These are phyloP conservation scores for Senna siamea DNA, from an alignment of 306 rosid genomes.

Conservation along the genomic window DNA sequence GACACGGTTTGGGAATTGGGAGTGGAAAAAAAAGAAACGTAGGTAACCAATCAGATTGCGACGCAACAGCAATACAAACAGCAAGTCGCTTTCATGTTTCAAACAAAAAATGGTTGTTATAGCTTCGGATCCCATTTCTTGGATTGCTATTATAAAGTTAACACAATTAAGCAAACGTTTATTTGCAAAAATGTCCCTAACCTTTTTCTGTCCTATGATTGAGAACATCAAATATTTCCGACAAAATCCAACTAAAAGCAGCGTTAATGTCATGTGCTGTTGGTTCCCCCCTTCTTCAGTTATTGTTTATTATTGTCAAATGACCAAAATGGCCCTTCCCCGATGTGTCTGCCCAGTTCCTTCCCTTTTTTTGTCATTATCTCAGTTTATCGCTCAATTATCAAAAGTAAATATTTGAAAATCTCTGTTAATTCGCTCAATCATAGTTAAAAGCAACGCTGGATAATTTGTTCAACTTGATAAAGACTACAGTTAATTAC, in stretches of 20 bases:
- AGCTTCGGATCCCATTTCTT: slow-evolving; percentile 25
- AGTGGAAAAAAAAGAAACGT: neutral
- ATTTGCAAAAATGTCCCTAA: slow-evolving; percentile 17
- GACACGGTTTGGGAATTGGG: slow-evolving; percentile 6
- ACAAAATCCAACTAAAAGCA: slow-evolving; percentile 43
- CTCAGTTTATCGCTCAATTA: neutral
- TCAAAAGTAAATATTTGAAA: no score
- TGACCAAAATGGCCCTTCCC: slow-evolving; percentile 43
- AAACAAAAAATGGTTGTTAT: slow-evolving; percentile 5
- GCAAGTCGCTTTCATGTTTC: slow-evolving; percentile 2
- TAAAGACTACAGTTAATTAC: no score
- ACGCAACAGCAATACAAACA: neutral
- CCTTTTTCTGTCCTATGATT: slow-evolving; percentile 9
- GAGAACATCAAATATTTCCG: neutral
- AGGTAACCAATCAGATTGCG: neutral
- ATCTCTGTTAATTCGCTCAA: no score
- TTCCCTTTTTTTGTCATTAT: neutral
- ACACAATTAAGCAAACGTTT: slow-evolving; percentile 41
- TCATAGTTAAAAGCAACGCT: no score
- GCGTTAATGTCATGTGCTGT: slow-evolving; percentile 41
- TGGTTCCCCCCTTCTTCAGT: slow-evolving; percentile 31
- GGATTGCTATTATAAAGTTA: neutral
- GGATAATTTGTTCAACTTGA: no score
- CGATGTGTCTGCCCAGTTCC: neutral
- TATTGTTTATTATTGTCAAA: neutral